Conservation (phyloP, 495 filamentous ascomycete species). For the Trichoderma gamsii region DNA sequence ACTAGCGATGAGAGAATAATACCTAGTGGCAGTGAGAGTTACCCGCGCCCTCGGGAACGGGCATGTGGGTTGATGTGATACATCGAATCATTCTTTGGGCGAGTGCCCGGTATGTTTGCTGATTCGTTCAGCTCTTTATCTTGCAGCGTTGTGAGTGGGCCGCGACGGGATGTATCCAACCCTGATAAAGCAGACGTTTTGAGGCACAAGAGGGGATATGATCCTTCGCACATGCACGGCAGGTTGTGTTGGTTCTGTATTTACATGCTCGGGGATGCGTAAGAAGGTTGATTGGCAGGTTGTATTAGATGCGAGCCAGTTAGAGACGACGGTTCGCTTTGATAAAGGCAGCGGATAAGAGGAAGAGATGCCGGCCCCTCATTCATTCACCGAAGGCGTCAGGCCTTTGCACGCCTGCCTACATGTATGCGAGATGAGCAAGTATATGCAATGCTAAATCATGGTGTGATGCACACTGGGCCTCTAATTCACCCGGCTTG, state of each 20-base stretch:
- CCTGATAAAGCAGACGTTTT: neutral
- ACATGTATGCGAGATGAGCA: neutral
- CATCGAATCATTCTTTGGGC: neutral
- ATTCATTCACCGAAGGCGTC: neutral
- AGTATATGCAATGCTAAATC: neutral
- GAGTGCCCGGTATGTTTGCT: slow-evolving; percentile 1
- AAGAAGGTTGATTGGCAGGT: neutral
- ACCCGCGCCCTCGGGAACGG: neutral
- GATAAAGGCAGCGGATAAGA: neutral
- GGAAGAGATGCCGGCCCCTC: neutral
- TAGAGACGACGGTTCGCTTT: neutral
- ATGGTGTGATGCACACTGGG: neutral
- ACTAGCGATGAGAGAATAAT: neutral
- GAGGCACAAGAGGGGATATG: neutral
- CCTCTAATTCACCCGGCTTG: neutral
- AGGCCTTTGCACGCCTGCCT: neutral
- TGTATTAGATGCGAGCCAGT: neutral
- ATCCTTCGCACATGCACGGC: neutral
- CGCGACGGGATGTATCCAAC: neutral
- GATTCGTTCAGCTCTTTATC: slow-evolving; percentile 3
- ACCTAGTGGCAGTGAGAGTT: neutral
- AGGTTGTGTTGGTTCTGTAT: neutral
- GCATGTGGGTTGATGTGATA: neutral
- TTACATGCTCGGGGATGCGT: neutral
- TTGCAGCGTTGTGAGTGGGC: neutral